phyloP scores from a whole-genome alignment of 345 rosid species.

The Clarkia xantiana region DNA sequence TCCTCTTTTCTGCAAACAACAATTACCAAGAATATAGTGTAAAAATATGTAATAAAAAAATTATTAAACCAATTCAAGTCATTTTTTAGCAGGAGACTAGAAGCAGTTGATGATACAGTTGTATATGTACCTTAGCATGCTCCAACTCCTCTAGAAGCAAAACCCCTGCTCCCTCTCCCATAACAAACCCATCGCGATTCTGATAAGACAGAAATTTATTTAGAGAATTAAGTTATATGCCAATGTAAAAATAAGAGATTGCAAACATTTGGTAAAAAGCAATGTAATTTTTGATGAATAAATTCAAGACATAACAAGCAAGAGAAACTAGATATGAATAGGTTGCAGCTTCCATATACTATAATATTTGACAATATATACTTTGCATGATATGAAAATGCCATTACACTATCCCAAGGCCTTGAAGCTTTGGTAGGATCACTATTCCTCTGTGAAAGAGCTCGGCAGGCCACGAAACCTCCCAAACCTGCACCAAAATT shows the following conservation, averaged over 20 bases:
- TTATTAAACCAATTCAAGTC: too few relatives aligned
- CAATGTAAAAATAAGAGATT: too few relatives aligned
- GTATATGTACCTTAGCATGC: slow-evolving; percentile 35
- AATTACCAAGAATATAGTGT: too few relatives aligned
- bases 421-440: slow-evolving; percentile 51
- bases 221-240: neutral
- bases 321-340: too few relatives aligned
- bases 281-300: too few relatives aligned
- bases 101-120: neutral
- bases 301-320: too few relatives aligned
- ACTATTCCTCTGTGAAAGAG: slow-evolving; percentile 35
- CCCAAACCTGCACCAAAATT: slow-evolving; percentile 25
- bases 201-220: slow-evolving; percentile 14
- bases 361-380: neutral
- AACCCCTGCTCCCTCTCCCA: slow-evolving; percentile 61
- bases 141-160: slow-evolving; percentile 45
- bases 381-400: neutral
- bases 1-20: slow-evolving; percentile 30
- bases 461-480: slow-evolving; percentile 41
- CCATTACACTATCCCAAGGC: slow-evolving; percentile 42
- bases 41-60: too few relatives aligned
- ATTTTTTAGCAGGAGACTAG: too few relatives aligned
- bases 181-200: slow-evolving; percentile 44
- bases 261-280: too few relatives aligned
- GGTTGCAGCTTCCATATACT: neutral